Base-by-base conservation (phyloP, 106 monocot genomes). In the Hemerocallis citrina region DNA sequence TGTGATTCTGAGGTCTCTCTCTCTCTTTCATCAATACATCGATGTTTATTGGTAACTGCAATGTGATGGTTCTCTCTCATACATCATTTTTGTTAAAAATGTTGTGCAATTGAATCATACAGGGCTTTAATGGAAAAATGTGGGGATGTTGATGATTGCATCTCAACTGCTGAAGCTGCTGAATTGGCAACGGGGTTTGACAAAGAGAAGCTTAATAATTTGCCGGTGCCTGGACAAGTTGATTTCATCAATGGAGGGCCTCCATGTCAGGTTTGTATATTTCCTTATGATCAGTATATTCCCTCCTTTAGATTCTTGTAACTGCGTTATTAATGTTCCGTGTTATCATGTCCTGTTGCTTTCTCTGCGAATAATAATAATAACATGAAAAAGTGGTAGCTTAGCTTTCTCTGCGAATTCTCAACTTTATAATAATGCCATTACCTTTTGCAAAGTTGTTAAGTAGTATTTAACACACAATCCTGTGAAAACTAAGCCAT, bases 211-310 rank as follows among this genome's bases (percentile, higher is more conserved):
- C 50, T 79, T 37, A 80, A 72, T 22, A 82, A 85, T 44, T 75
- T 98, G 54, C 98, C 98, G 14, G n/a, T 98, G 51, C 98, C 98
- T 4, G 98, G 98, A 33, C 74, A 98, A 88, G 98, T 98, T 58
- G 92, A 92, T 72, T 98, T 98, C 69, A 98, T 98, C 21, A 98
- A 92, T 68, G 98, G 98, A 67, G 98, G 98, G 1, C 98, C 98
- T 72, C 98, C 98, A 24, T 98, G 98, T 57, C 98, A 98, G 92
- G 98, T 91, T 55, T 32, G 17, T 7, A 47, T 41, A 61, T 16
- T 65, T 10, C 29, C n/a, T n/a, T n/a, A 16, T 40, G 44, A 13
- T 48, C 13, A 34, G 48, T 1, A 16, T 37, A 12, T 4, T 22
- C n/a, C n/a, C n/a, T n/a, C n/a, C n/a, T n/a, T n/a, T n/a, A n/a